Evolutionary conservation across 202 grass and related monocot species (phyloP), one percentile per base, ranked within the genome.

Genomic region (Saccharum hybrid): DNA sequence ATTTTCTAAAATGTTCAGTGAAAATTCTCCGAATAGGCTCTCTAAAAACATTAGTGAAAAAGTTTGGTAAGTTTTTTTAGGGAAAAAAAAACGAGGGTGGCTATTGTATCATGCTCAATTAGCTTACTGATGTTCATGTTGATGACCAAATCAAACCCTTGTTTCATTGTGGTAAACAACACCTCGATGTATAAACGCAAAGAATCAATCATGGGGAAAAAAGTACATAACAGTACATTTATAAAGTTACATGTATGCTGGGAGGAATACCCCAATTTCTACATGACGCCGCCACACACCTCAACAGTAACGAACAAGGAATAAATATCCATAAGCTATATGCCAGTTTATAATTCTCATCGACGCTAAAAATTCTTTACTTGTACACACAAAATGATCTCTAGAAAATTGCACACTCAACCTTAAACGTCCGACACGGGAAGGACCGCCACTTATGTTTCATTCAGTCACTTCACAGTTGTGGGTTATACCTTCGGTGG

Each of bases 221-320:
- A 60, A 74, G 68, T 15, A 86, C 83, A 65, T 80, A 80, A 54
- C 34, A 84, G 81, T 84, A 26, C 56, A 75, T 87, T 69, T 90
- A 84, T 65, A 84, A 71, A 60, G 71, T 71, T 86, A 76, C 88
- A 90, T 67, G 72, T 77, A 82, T 67, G 23, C 26, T 26, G 26
- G 26, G 37, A 45, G 30, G 71, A 65, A 56, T 62, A 67, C 33
- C 42, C 54, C 8, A 76, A 83, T 65, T 26, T 64, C 74, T 59
- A 36, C 33, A 72, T 54, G 26, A 56, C 10, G 30, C 81, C 39
- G 48, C 18, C 45, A 8, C 34, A 8, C 81, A 36, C 71, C 88
- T 84, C 71, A 81, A 21, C 19, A 81, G 69, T 72, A 85, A 87
- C 72, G 21, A 81, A 72, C 39, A 63, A 77, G 78, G 66, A 71